Evolutionary conservation across 2,329 filamentous ascomycete genomes (phyloP), one percentile per base, ranked within the genome.

Genomic region (Clonostachys solani): DNA sequence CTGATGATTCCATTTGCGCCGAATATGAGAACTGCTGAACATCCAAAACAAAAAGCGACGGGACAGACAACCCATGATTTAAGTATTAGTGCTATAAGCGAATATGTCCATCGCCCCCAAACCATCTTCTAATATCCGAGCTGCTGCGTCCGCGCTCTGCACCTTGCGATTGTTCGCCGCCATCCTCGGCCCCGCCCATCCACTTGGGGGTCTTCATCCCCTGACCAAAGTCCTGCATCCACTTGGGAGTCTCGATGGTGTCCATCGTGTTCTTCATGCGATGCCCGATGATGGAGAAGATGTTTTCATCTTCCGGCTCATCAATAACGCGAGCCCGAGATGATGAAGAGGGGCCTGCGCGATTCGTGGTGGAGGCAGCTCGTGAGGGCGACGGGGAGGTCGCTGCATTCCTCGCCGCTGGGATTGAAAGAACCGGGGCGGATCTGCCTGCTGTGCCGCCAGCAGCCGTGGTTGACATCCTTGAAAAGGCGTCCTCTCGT

Each of bases 201-300:
- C 90, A 95, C 57, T 83, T 86, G 6, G 89, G 90, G 60, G 85
- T 81, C 65, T 85, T 89, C 65, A 92, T 80, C 9, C 78, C 79
- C 49, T 80, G 75, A 2, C 82, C 79, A 29, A 89, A 73, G 23
- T 88, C 86, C 56, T 83, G 79, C 52, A 96, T 72, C 91, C 92
- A 97, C 53, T 84, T 84, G 0, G 94, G 92, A 33, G 85, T 78
- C 45, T 91, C 86, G 3, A 90, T 78, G 1, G 83, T 87, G 51
- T 97, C 92, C 45, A 97, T 82, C 0, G 94, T 97, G 60, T 99
- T 99, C 66, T 85, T 88, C 56, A 99, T 84, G 35, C 92, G 79
- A 60, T 95, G 88, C 0, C 88, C 84, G 51, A 97, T 83, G 34
- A 86, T 85, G 54, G 88, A 80, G 60, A 97, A 91, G 64, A 96